phyloP scores from a whole-genome alignment of 2,329 filamentous ascomycete genomes.

The Endothia cerciana region DNA sequence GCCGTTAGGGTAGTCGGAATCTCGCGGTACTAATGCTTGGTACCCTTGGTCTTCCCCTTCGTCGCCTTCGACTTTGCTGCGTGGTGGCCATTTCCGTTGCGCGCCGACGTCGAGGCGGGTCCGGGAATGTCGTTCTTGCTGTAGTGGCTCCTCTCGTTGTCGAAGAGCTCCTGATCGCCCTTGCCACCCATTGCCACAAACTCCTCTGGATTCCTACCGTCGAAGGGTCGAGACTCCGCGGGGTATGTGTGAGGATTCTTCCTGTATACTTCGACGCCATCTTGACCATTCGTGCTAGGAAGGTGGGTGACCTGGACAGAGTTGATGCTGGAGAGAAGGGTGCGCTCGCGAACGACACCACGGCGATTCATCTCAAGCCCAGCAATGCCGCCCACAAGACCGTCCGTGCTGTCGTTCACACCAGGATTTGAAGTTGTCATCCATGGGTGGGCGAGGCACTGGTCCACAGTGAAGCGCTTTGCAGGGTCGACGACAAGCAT shows the following conservation, averaged over 20 bases:
- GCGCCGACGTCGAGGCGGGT: slow-evolving; percentile 34
- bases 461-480: slow-evolving; percentile 82
- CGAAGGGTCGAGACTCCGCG: slow-evolving; percentile 68
- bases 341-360: slow-evolving; percentile 80
- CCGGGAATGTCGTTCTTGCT: slow-evolving; percentile 44
- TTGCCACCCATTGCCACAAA: slow-evolving; percentile 86
- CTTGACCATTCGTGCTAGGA: slow-evolving; percentile 57
- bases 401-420: slow-evolving; percentile 85
- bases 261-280: slow-evolving; percentile 72
- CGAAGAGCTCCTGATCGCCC: slow-evolving; percentile 79
- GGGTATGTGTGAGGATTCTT: slow-evolving; percentile 60
- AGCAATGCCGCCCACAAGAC: slow-evolving; percentile 83
- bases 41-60: slow-evolving; percentile 27
- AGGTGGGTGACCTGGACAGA: slow-evolving; percentile 64
- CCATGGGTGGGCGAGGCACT: slow-evolving; percentile 93
- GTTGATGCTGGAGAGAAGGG: slow-evolving; percentile 81
- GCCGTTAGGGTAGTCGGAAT: slow-evolving; percentile 21
- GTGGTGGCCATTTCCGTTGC: slow-evolving; percentile 17
- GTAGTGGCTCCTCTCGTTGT: slow-evolving; percentile 63
- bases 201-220: slow-evolving; percentile 69
- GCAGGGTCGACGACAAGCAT: slow-evolving; percentile 92
- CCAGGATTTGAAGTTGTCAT: slow-evolving; percentile 65
- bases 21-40: slow-evolving; percentile 27
- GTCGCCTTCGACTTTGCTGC: slow-evolving; percentile 20
- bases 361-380: slow-evolving; percentile 82